Conservation (phyloP, 495 filamentous ascomycete genomes). For the Immersiella caudata region DNA sequence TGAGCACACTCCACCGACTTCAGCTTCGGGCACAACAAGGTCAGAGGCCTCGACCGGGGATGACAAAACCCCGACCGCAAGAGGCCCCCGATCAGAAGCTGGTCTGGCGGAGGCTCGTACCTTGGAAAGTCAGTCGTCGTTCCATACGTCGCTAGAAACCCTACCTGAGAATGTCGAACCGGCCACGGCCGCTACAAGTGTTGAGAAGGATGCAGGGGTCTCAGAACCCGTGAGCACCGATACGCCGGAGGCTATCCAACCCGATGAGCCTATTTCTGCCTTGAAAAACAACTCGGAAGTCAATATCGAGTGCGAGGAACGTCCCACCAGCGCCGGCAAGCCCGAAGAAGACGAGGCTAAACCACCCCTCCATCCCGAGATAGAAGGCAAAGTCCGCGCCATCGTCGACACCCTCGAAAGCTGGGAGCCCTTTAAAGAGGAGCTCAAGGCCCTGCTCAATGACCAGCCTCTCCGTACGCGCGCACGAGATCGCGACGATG, state of each 20-base stretch:
- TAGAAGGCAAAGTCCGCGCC: slow-evolving; percentile 26
- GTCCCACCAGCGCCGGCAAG: not conserved
- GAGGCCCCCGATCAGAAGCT: not conserved
- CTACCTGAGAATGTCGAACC: not conserved
- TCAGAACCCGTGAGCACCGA: not conserved
- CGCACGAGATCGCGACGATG: not conserved
- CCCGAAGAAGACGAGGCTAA: not conserved
- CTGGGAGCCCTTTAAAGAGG: slow-evolving; percentile 18
- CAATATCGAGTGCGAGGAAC: not conserved
- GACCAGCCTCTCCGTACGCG: not conserved
- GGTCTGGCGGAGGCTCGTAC: too few relatives aligned
- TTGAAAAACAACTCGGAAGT: not conserved
- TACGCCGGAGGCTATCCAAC: not conserved
- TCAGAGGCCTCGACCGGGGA: not conserved
- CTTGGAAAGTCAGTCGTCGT: not conserved
- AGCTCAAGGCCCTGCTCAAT: slow-evolving; percentile 29
- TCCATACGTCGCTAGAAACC: slow-evolving; percentile 4
- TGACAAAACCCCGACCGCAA: slow-evolving; percentile 1
- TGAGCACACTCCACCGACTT: slow-evolving; percentile 25
- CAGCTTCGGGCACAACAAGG: slow-evolving; percentile 8
- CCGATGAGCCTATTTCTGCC: not conserved
- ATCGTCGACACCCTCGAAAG: slow-evolving; percentile 21
- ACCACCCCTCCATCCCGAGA: not conserved
- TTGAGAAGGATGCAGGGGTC: not conserved
- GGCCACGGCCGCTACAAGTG: not conserved